phyloP scores from a whole-genome alignment of 2,329 filamentous ascomycete species.

The Hortaea werneckii region DNA sequence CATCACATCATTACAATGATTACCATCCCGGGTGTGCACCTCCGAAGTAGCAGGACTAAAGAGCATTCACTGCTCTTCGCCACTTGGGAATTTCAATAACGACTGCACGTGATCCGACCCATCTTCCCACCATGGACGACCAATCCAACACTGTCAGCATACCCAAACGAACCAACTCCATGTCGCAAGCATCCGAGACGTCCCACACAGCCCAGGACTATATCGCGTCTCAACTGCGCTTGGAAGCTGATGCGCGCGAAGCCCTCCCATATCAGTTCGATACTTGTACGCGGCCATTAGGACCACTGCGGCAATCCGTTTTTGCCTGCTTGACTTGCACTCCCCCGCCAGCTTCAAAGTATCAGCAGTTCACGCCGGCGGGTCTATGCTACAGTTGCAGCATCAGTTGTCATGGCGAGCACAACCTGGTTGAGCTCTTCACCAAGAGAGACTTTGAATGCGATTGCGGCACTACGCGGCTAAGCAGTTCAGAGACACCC shows the following conservation, averaged over 20 bases:
- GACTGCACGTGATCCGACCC: too few relatives aligned
- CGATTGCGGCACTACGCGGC: slow-evolving; percentile 83
- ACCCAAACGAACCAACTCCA: neutral
- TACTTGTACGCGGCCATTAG: slow-evolving; percentile 81
- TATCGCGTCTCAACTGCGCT: slow-evolving; percentile 75
- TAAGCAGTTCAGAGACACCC: slow-evolving; percentile 53
- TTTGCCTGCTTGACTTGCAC: slow-evolving; percentile 94
- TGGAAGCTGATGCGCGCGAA: slow-evolving; percentile 92
- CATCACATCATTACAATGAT: too few relatives aligned
- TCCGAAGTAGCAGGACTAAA: too few relatives aligned
- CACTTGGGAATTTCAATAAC: too few relatives aligned
- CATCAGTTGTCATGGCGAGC: slow-evolving; percentile 91
- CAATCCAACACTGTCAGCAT: neutral
- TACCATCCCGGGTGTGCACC: too few relatives aligned
- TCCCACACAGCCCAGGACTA: slow-evolving; percentile 55
- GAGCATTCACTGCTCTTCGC: too few relatives aligned
- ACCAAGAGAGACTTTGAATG: slow-evolving; percentile 91
- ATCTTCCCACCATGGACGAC: too few relatives aligned
- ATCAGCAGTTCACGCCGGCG: slow-evolving; percentile 59
- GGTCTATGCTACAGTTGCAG: slow-evolving; percentile 96
- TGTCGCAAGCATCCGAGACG: slow-evolving; percentile 33
- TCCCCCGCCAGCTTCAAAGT: slow-evolving; percentile 55
- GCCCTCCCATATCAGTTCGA: slow-evolving; percentile 93
- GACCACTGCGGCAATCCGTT: slow-evolving; percentile 73
- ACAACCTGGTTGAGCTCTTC: slow-evolving; percentile 90